Percentiles rank a stretch among this genome's conserved stretches.
Evolutionary conservation across 163 green algal species (phyloP).

Genomic region (Smithsoniella earleae): DNA sequence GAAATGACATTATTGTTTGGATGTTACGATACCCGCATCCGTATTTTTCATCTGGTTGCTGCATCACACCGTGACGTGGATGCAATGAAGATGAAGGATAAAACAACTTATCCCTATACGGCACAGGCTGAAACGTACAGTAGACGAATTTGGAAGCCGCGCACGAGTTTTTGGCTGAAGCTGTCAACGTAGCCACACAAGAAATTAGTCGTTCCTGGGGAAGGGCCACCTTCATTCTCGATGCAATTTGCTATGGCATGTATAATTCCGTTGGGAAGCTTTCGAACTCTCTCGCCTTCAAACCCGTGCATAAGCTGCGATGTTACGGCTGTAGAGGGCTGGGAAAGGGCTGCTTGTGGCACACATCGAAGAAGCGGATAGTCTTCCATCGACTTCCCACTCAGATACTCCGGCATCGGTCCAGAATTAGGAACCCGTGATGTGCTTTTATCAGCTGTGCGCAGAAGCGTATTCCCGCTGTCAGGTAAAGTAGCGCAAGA

Average conservation of each 20-base stretch:
- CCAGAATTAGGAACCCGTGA: background rate
- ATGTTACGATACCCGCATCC: conserved; percentile 23
- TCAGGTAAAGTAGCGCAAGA: too few relatives aligned
- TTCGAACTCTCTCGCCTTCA: background rate
- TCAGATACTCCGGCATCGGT: background rate
- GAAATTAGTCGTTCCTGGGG: background rate
- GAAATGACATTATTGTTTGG: conserved; percentile 18
- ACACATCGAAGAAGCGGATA: background rate
- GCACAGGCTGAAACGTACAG: background rate
- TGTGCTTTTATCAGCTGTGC: too few relatives aligned
- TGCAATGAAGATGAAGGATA: background rate
- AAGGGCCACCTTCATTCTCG: background rate
- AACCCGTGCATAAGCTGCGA: background rate
- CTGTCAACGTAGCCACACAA: conserved; percentile 1
- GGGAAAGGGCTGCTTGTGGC: background rate
- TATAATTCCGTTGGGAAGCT: background rate
- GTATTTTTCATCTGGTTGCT: conserved; percentile 13
- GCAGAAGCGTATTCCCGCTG: too few relatives aligned
- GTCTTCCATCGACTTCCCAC: background rate
- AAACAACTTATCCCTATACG: background rate
- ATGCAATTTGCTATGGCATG: background rate
- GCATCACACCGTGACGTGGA: background rate
- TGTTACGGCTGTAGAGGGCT: background rate
- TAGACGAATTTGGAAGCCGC: background rate
- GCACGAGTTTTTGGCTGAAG: conserved; percentile 21